Conservation (phyloP, 139 green algal species). For the Pleodorina starrii region DNA sequence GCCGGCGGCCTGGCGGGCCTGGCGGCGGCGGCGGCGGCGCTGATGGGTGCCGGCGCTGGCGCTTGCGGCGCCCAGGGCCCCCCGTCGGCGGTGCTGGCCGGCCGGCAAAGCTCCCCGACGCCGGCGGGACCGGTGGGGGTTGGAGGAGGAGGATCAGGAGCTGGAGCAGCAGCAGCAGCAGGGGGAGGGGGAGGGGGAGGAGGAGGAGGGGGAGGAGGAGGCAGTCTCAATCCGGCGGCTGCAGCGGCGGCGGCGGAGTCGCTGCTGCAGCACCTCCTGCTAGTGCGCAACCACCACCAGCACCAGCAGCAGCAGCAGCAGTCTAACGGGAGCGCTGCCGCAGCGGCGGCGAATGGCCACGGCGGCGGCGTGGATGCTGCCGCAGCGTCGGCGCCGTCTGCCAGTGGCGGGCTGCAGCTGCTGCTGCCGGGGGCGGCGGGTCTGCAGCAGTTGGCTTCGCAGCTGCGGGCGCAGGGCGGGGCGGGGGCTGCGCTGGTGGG, state of each 20-base stretch:
- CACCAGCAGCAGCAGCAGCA: constrained; percentile 1
- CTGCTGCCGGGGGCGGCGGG: too few relatives aligned
- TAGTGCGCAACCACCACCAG: background rate
- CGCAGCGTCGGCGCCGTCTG: background rate
- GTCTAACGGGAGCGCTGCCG: too few relatives aligned
- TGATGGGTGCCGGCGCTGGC: background rate
- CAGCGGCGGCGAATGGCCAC: background rate
- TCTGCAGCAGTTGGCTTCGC: background rate
- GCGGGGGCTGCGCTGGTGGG: background rate
- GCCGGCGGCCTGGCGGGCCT: background rate
- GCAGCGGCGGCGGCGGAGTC: too few relatives aligned
- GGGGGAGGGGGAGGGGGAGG: too few relatives aligned
- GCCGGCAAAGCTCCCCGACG: background rate
- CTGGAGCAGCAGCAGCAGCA: too few relatives aligned
- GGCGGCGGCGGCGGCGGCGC: background rate
- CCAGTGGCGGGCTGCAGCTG: background rate
- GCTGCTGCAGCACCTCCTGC: too few relatives aligned
- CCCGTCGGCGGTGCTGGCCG: background rate
- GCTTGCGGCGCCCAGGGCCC: background rate
- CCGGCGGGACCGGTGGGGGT: background rate
- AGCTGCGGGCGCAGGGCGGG: background rate
- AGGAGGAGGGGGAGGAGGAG: too few relatives aligned
- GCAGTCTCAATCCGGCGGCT: too few relatives aligned
- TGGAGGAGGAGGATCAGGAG: too few relatives aligned
- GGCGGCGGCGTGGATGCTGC: too few relatives aligned